phyloP scores from a whole-genome alignment of 768 basidiomycete species.

The Leccinum incarnatum region DNA sequence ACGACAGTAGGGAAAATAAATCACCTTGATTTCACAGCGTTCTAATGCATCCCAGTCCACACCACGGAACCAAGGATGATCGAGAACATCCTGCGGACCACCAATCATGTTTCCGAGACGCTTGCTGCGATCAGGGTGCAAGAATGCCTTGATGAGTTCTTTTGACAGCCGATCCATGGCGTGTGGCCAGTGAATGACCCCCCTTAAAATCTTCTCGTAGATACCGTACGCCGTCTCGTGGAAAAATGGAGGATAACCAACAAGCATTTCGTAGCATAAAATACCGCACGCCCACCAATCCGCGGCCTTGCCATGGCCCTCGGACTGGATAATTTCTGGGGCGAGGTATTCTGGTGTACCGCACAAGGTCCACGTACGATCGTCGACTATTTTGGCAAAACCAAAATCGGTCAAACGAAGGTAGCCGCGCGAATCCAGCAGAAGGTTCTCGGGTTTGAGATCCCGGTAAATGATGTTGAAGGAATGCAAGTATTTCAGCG shows the following conservation, averaged over 20 bases:
- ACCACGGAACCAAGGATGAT: conserved; percentile 93
- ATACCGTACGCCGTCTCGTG: conserved; percentile 98
- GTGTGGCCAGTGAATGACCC: conserved; percentile 87
- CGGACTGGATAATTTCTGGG: conserved; percentile 96
- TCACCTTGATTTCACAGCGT: conserved; percentile 79
- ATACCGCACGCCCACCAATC: conserved; percentile 99
- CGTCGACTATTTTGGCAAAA: conserved; percentile 96
- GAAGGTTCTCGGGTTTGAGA: conserved; percentile 97
- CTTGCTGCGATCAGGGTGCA: conserved; percentile 89
- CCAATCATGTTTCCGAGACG: conserved; percentile 91
- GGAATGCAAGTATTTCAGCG: conserved; percentile 90
- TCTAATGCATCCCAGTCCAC: conserved; percentile 91
- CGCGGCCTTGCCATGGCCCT: conserved; percentile 96
- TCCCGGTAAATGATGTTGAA: conserved; percentile 99
- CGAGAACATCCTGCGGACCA: conserved; percentile 86
- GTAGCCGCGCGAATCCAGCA: conserved; percentile 91
- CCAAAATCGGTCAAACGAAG: conserved; percentile 96
- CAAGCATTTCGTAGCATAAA: conserved; percentile 97
- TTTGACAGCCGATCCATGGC: conserved; percentile 87
- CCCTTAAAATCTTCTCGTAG: conserved; percentile 94
- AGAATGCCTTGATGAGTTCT: conserved; percentile 82
- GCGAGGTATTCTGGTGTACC: conserved; percentile 97
- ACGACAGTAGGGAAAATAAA: conserved; percentile 23
- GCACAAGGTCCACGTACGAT: conserved; percentile 97
- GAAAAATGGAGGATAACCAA: conserved; percentile 98